These are phyloP conservation scores for Xenoacremonium recifei DNA, from an alignment of 2,329 filamentous ascomycete species.

Conservation along the genomic window DNA sequence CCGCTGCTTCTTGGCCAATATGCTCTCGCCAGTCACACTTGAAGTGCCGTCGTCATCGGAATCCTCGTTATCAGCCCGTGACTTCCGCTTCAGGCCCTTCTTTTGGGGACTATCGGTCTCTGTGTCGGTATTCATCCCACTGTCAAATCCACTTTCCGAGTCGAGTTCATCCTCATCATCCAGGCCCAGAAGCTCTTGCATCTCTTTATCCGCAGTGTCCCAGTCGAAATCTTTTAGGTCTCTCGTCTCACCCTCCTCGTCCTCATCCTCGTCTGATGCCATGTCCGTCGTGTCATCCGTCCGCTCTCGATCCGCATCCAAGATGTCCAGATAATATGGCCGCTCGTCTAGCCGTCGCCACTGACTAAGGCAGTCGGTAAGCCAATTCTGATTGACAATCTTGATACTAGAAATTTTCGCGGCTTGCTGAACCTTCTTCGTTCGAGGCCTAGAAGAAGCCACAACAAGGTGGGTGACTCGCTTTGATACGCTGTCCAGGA, in stretches of 20 bases:
- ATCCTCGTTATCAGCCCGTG: constrained; percentile 27
- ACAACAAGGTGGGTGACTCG: constrained; percentile 75
- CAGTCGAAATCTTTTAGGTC: constrained; percentile 60
- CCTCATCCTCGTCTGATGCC: constrained; percentile 27
- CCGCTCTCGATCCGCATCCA: constrained; percentile 60
- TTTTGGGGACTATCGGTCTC: constrained; percentile 27
- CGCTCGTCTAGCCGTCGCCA: constrained; percentile 80
- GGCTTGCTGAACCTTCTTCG: constrained; percentile 87
- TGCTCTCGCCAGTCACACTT: constrained; percentile 34
- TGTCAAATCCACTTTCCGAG: constrained; percentile 16
- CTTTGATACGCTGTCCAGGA: constrained; percentile 55
- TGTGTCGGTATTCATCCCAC: constrained; percentile 23
- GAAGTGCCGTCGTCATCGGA: constrained; percentile 31
- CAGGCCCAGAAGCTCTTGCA: constrained; percentile 69
- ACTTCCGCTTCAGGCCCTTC: constrained; percentile 34
- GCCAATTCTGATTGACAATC: constrained; percentile 90
- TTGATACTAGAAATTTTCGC: constrained; percentile 77
- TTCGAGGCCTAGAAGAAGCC: constrained; percentile 69
- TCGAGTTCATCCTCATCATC: constrained; percentile 51
- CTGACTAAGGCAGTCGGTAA: constrained; percentile 77
- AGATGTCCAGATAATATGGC: constrained; percentile 74
- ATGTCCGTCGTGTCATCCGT: constrained; percentile 33
- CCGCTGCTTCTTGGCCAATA: constrained; percentile 51
- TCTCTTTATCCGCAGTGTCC: constrained; percentile 65
- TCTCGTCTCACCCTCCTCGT: constrained; percentile 33